Base-by-base conservation (phyloP, 306 rosid species). In the Rosa chinensis region DNA sequence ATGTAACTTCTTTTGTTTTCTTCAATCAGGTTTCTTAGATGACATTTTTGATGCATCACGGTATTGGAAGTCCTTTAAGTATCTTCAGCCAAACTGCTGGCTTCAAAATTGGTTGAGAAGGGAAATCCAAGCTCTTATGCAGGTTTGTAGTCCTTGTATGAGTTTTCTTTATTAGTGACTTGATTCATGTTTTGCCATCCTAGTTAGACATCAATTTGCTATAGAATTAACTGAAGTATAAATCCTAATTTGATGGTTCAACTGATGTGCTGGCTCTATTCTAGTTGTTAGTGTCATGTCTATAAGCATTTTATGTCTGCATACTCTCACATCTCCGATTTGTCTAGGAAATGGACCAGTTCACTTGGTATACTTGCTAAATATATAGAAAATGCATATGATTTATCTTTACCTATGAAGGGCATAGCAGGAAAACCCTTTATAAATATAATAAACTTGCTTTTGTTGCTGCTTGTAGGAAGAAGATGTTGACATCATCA, bases 121-220 rank as follows among this genome's bases (percentile, higher is more conserved):
- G 89, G 99, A 95, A 85, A 88, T 91, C 86, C 96, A 95, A 86
- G 91, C 96, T 62, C 87, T 92, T 70, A 77, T 79, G 53, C 98
- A 95, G 97, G 98, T 94, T 59, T 58, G 62, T 49, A 59, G 58
- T 77, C 79, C 20, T 32, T 77, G 13, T 18, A 14, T 28, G n/a
- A 5, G 8, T 42, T 77, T 77, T 62, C 35, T 21, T 14, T 13
- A 2, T 10, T 17, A 1, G 43, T 59, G 43, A 61, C 50, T 10
- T 14, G 1, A 37, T 18, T 35, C 11, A 3, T 70, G 11, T 69
- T 8, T 28, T 53, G 10, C 28, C 59, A 14, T 69, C 58, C 44
- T 39, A 59, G 28, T 59, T 59, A 23, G 13, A 25, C 66, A 59
- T 61, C 14, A 61, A 25, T 23, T 4, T 28, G 16, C 11, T 39